Base-by-base conservation (phyloP, 345 rosid species). In the Moricandia moricandioides region DNA sequence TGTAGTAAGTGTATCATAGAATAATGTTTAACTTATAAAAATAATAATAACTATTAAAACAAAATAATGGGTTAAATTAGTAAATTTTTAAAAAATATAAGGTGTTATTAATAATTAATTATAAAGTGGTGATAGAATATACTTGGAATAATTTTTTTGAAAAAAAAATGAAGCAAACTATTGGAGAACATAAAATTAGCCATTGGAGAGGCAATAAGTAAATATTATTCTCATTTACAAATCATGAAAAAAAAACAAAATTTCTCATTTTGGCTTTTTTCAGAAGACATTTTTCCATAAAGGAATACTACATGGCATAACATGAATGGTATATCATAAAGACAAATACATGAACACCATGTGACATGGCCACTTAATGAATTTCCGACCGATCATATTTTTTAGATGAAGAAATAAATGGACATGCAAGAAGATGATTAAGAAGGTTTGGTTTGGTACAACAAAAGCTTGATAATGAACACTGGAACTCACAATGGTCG, bases 401-500 rank as follows among this genome's bases (percentile, higher is more conserved):
- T 55, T 18, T 62, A 76, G 39, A 75, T 63, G 12, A 71, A 62
- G 35, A 8, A 18, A 71, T 18, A 49, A 43, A 16, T 40, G 52
- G 65, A 40, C 59, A 62, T 55, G 70, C 47, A 76, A 55, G 37
- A 70, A 55, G 59, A 62, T 55, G 70, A 76, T 63, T 17, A 6
- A 40, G 31, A 70, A 54, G 8, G 60, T 55, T 62, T 76, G 8
- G 60, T 55, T 62, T 76, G 58, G 65, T 75, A 61, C 69, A 75
- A 45, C 39, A 67, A 60, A 21, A 21, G 73, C 34, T 75, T 68
- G 57, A 61, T 16, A 61, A 39, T 11, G 4, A 39, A 74, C 67
- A 59, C 30, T 18, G 71, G 61, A 66, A 45, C 78, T 64, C 72
- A 45, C 62, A 67, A 26, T 67, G 68, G 68, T 34, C 26, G 47